Conservation (phyloP, 2,329 filamentous ascomycete genomes). For the Scorias spongiosa region DNA sequence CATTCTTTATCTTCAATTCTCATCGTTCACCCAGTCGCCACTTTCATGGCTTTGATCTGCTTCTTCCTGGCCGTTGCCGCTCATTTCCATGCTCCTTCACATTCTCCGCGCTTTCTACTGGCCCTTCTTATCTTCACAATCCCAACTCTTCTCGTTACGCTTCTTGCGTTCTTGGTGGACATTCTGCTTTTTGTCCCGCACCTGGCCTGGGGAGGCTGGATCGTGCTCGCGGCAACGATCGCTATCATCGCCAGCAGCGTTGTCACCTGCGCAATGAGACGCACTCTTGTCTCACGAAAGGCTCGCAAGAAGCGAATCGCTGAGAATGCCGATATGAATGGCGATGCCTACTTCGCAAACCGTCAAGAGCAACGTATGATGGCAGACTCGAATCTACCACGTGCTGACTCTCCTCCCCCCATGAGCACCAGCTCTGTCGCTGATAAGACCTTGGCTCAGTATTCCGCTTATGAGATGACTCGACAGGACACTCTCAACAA, state of each 20-base stretch:
- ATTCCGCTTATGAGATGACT: constrained; percentile 49
- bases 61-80: constrained; percentile 64
- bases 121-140: constrained; percentile 74
- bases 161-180: constrained; percentile 84
- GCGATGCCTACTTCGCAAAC: constrained; percentile 66
- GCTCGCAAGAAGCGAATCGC: constrained; percentile 83
- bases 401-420: constrained; percentile 39
- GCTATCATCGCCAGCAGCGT: constrained; percentile 68
- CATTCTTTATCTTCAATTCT: constrained; percentile 71
- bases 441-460: constrained; percentile 38
- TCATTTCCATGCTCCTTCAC: constrained; percentile 75
- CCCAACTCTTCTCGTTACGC: constrained; percentile 65
- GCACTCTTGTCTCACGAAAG: constrained; percentile 80
- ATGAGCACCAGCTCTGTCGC: constrained; percentile 40
- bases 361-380: constrained; percentile 27
- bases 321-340: constrained; percentile 94
- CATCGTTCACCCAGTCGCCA: constrained; percentile 83
- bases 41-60: constrained; percentile 71
- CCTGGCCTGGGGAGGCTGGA: constrained; percentile 83
- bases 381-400: constrained; percentile 23
- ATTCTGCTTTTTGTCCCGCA: constrained; percentile 90
- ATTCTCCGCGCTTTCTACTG: constrained; percentile 79
- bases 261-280: constrained; percentile 86
- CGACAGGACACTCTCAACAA: constrained; percentile 37
- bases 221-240: constrained; percentile 79